Percentiles rank a stretch among this genome's conserved stretches.
phyloP scores from a whole-genome alignment of 139 green algal species.

The Pycnococcus provasolii region DNA sequence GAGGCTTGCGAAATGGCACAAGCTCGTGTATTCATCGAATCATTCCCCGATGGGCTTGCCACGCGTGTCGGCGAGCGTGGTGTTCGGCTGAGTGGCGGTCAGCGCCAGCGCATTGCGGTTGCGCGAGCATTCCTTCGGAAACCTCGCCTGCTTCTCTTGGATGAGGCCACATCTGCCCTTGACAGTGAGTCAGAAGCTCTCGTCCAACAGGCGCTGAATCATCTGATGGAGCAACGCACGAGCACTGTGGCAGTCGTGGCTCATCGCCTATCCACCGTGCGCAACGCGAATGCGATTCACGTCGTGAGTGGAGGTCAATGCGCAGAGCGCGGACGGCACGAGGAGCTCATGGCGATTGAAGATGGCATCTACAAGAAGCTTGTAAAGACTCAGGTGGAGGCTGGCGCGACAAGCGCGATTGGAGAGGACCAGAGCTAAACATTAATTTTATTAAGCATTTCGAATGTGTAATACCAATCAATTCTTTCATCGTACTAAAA shows the following conservation, averaged over 20 bases:
- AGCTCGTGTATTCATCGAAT: constrained; percentile 24
- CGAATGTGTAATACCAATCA: too few species aligned
- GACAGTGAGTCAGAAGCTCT: constrained; percentile 42
- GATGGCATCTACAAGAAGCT: too few species aligned
- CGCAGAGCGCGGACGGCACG: constrained; percentile 51
- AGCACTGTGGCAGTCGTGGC: constrained; percentile 75
- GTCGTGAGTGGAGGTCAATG: neutral
- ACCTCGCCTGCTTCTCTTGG: constrained; percentile 34
- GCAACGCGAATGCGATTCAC: constrained; percentile 62
- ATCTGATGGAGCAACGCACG: constrained; percentile 45
- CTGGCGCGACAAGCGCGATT: too few species aligned
- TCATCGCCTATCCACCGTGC: constrained; percentile 79
- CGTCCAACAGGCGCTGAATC: constrained; percentile 27
- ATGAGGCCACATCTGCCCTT: constrained; percentile 42
- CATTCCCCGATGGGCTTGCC: constrained; percentile 35
- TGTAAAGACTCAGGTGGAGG: too few species aligned
- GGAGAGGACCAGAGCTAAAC: too few species aligned
- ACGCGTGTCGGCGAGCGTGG: constrained; percentile 39
- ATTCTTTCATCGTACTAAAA: too few species aligned
- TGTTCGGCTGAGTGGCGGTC: constrained; percentile 37
- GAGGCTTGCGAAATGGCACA: too few species aligned
- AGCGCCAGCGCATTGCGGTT: constrained; percentile 42
- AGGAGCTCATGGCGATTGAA: constrained; percentile 44
- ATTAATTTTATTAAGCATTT: too few species aligned
- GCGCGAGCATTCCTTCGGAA: constrained; percentile 36